These are phyloP conservation scores for Emiliania huxleyi DNA, from an alignment of 78 protist species.

Conservation along the genomic window DNA sequence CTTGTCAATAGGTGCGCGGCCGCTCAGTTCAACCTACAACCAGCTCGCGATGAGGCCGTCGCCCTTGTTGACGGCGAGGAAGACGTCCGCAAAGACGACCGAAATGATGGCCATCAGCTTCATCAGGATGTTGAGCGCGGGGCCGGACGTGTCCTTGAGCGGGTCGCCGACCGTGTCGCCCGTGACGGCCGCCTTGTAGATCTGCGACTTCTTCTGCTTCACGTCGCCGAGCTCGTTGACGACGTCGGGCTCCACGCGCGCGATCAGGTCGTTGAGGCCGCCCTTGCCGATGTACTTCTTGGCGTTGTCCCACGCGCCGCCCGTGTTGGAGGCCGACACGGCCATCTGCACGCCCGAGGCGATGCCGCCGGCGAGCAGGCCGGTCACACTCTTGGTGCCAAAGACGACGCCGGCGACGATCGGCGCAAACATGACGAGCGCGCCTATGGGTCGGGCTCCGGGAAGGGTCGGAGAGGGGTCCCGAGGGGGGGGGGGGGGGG, in stretches of 20 bases:
- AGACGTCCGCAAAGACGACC: conserved; percentile 51
- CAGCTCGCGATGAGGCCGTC: conserved; percentile 14
- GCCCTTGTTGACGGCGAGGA: conserved; percentile 31
- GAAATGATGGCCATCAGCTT: conserved; percentile 69
- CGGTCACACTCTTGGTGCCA: conserved; percentile 20
- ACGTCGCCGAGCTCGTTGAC: background rate
- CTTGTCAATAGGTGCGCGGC: too few species aligned
- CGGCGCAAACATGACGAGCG: conserved; percentile 59
- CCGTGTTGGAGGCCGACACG: conserved; percentile 39
- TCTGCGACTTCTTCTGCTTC: conserved; percentile 50
- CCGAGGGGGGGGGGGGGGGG: too few species aligned
- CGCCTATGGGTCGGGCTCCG: conserved; percentile 40
- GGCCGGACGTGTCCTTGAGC: too few species aligned
- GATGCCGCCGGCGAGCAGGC: conserved; percentile 56
- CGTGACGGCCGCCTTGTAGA: conserved; percentile 65
- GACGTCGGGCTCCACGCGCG: too few species aligned
- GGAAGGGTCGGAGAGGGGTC: too few species aligned
- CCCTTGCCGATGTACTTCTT: conserved; percentile 72
- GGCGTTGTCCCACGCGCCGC: conserved; percentile 84
- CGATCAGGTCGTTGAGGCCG: background rate
- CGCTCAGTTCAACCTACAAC: too few species aligned
- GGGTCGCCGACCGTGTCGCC: too few species aligned
- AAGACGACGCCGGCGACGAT: conserved; percentile 47
- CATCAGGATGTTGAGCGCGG: conserved; percentile 70
- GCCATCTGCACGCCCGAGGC: conserved; percentile 64